Conservation (phyloP, 2,329 filamentous ascomycete genomes). For the Cadophora malorum region DNA sequence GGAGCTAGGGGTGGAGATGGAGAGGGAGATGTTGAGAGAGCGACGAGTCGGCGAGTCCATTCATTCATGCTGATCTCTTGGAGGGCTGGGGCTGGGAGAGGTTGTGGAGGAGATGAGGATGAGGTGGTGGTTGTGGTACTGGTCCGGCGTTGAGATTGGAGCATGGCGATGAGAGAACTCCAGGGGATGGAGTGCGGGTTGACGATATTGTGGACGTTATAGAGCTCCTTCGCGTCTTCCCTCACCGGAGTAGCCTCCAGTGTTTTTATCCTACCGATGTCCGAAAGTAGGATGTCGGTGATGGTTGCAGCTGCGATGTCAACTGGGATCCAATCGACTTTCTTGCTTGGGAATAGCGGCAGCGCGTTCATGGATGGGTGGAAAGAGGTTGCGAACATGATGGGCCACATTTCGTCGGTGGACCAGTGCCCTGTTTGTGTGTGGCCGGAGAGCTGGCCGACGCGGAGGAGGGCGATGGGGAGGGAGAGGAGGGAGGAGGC, state of each 20-base stretch:
- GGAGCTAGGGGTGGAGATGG: no score
- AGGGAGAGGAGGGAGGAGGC: slow-evolving; percentile 30
- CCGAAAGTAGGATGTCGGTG: slow-evolving; percentile 24
- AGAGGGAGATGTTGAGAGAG: slow-evolving; percentile 1
- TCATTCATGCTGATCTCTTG: slow-evolving; percentile 31
- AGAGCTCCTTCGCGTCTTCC: slow-evolving; percentile 10
- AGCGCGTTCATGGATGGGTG: slow-evolving; percentile 30
- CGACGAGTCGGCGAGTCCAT: slow-evolving; percentile 33
- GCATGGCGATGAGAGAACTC: slow-evolving; percentile 30
- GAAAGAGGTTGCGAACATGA: slow-evolving; percentile 35
- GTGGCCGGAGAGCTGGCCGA: slow-evolving; percentile 41
- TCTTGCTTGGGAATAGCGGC: slow-evolving; percentile 28
- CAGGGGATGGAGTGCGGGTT: slow-evolving; percentile 38
- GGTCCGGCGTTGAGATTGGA: slow-evolving; percentile 19
- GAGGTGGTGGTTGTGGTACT: background rate
- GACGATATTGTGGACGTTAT: slow-evolving; percentile 40
- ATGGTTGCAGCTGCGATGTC: slow-evolving; percentile 37
- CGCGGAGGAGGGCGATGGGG: slow-evolving; percentile 37
- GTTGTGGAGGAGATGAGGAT: background rate
- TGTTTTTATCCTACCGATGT: background rate
- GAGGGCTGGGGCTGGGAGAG: no score
- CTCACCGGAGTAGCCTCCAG: background rate
- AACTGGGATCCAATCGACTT: slow-evolving; percentile 42
- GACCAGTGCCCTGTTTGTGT: slow-evolving; percentile 40
- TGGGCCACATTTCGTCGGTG: slow-evolving; percentile 40